phyloP scores from a whole-genome alignment of 2,329 filamentous ascomycete species.

The Clonostachys solani region DNA sequence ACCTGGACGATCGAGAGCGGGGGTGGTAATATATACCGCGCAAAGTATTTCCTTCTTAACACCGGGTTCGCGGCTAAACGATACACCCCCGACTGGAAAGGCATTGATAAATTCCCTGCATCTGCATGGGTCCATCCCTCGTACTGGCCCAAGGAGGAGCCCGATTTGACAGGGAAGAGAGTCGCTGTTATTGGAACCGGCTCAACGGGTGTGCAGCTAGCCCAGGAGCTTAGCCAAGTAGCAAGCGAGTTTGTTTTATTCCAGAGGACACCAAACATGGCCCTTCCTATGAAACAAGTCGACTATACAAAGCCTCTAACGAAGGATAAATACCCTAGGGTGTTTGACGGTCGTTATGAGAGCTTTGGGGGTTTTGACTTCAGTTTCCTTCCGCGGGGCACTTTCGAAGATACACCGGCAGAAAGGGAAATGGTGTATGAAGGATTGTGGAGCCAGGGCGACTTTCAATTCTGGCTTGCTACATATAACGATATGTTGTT shows the following conservation, averaged over 20 bases:
- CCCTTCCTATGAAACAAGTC: slow-evolving; percentile 52
- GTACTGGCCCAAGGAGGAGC: not conserved
- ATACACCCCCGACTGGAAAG: slow-evolving; percentile 25
- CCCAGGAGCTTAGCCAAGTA: not conserved
- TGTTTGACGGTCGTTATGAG: not conserved
- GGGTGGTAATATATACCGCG: slow-evolving; percentile 20
- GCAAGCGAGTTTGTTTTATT: not conserved
- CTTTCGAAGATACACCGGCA: slow-evolving; percentile 19
- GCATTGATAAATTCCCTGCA: slow-evolving; percentile 11
- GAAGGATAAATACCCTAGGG: slow-evolving; percentile 7
- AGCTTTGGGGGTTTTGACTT: slow-evolving; percentile 2
- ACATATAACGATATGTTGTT: slow-evolving; percentile 40
- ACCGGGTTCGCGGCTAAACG: slow-evolving; percentile 34
- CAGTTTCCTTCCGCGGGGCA: not conserved
- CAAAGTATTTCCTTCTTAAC: slow-evolving; percentile 29
- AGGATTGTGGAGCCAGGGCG: slow-evolving; percentile 36
- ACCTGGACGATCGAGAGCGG: slow-evolving; percentile 33
- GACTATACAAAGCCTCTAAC: slow-evolving; percentile 14
- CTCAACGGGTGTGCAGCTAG: slow-evolving; percentile 53
- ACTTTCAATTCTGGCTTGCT: slow-evolving; percentile 38
- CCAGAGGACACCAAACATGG: slow-evolving; percentile 38
- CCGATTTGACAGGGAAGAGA: slow-evolving; percentile 50
- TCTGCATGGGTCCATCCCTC: not conserved
- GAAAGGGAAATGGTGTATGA: slow-evolving; percentile 38
- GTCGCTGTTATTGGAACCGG: slow-evolving; percentile 62